Percentiles rank a stretch among this genome's conserved stretches.
Conservation (phyloP, 768 basidiomycete species). For the Auricularia sp. region DNA sequence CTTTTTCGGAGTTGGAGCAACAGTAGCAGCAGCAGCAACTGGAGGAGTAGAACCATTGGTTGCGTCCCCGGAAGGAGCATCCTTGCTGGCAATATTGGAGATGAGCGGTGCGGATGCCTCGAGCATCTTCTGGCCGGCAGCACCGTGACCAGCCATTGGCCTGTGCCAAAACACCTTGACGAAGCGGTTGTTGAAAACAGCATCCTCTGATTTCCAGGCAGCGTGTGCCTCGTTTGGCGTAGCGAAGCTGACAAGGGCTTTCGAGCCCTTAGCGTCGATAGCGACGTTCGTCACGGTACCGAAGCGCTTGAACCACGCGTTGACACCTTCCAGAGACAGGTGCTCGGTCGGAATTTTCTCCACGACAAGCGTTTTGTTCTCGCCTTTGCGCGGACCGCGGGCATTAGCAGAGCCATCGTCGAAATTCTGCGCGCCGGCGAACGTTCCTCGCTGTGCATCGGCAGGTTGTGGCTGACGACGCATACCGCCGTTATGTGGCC, state of each 20-base stretch:
- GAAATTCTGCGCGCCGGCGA: constrained; percentile 56
- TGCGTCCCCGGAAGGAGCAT: not conserved
- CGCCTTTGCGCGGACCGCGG: constrained; percentile 18
- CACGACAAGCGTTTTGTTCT: constrained; percentile 78
- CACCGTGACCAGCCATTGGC: constrained; percentile 85
- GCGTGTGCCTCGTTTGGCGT: constrained; percentile 73
- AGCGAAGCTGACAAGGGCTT: constrained; percentile 82
- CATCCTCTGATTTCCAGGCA: constrained; percentile 89
- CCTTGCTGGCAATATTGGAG: constrained; percentile 38
- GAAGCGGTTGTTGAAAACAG: constrained; percentile 90
- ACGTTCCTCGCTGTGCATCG: constrained; percentile 45
- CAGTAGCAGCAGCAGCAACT: constrained; percentile 18
- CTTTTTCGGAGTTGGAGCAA: constrained; percentile 15
- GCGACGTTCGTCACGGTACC: constrained; percentile 89
- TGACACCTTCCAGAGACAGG: constrained; percentile 65
- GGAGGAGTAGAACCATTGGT: not conserved
- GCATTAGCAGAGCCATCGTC: constrained; percentile 40
- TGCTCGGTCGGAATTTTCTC: constrained; percentile 89
- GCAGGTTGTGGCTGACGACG: constrained; percentile 27
- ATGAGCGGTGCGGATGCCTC: constrained; percentile 73
- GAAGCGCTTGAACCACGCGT: constrained; percentile 84
- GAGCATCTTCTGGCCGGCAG: constrained; percentile 62
- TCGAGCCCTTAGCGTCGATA: constrained; percentile 59
- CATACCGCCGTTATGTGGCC: constrained; percentile 15
- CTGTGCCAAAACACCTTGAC: constrained; percentile 95